Evolutionary conservation across 192 early-diverging fungal species (phyloP).

Genomic region (Coemansia sp.): DNA sequence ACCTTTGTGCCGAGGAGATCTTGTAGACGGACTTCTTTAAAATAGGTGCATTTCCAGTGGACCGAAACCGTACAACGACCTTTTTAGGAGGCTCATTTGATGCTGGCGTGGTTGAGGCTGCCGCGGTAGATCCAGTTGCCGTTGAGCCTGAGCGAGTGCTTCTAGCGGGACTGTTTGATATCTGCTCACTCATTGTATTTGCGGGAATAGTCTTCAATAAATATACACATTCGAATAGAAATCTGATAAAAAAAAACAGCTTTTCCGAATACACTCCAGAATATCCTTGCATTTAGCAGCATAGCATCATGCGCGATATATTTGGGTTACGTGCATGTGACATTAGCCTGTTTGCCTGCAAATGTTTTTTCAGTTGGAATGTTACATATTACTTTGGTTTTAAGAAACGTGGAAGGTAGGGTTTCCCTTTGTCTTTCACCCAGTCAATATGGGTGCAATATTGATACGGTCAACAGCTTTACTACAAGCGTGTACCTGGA

Average conservation of each 20-base stretch:
- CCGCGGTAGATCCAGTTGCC: conserved; percentile 13
- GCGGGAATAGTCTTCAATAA: neutral
- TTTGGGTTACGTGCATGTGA: conserved; percentile 1
- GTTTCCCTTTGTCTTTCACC: too few species aligned
- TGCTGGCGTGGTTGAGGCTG: conserved; percentile 2
- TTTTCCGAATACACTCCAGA: neutral
- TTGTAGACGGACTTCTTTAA: conserved; percentile 84
- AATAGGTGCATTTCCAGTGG: conserved; percentile 88
- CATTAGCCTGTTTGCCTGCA: too few species aligned
- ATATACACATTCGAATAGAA: neutral
- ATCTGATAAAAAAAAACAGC: neutral
- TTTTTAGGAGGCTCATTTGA: conserved; percentile 22
- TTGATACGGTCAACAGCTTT: too few species aligned
- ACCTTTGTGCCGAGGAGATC: conserved; percentile 78
- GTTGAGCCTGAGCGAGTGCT: conserved; percentile 4
- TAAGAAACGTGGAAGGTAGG: too few species aligned
- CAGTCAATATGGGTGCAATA: too few species aligned
- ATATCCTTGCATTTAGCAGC: neutral
- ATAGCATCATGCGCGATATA: neutral
- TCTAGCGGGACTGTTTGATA: neutral
- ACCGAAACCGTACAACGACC: conserved; percentile 81
- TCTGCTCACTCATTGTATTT: conserved; percentile 12
- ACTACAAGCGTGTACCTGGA: too few species aligned
- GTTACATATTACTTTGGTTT: too few species aligned
- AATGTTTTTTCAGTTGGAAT: too few species aligned